These are phyloP conservation scores for Debaryomyces sp. DNA, from an alignment of 1,139 yeast genomes.

Conservation along the genomic window DNA sequence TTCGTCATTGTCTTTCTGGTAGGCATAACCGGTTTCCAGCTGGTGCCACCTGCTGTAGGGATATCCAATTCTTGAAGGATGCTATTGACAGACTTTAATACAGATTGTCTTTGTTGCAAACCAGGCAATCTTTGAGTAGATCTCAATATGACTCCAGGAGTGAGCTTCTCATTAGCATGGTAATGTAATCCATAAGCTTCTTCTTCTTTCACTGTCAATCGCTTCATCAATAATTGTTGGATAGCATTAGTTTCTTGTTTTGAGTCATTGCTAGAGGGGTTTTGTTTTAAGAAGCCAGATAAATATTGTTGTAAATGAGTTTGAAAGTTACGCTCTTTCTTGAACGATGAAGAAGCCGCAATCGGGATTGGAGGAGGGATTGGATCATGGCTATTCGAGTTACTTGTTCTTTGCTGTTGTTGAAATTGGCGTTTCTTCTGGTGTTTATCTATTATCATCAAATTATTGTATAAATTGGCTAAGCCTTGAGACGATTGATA, in stretches of 20 bases:
- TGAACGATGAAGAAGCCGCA: conserved; percentile 55
- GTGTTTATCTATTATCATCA: conserved; percentile 76
- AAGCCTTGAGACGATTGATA: conserved; percentile 88
- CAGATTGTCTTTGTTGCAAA: conserved; percentile 54
- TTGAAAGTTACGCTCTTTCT: conserved; percentile 55
- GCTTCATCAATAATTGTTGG: conserved; percentile 51
- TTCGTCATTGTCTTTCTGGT: conserved; percentile 78
- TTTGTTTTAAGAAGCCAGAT: conserved; percentile 41
- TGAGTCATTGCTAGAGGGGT: conserved; percentile 22
- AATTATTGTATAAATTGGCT: conserved; percentile 78
- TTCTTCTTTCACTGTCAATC: conserved; percentile 76
- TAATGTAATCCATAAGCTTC: conserved; percentile 83
- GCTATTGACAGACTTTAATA: conserved; percentile 75
- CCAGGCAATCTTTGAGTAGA: conserved; percentile 59
- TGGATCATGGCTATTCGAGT: conserved; percentile 39
- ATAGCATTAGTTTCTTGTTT: conserved; percentile 42
- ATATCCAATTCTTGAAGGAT: conserved; percentile 78
- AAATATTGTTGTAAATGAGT: conserved; percentile 52
- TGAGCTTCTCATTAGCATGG: conserved; percentile 72
- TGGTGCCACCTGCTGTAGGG: conserved; percentile 58
- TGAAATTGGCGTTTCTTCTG: conserved; percentile 46
- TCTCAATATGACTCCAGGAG: conserved; percentile 79
- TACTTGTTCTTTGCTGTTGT: conserved; percentile 48
- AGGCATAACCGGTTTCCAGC: conserved; percentile 81
- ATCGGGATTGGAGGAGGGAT: conserved; percentile 62